Percentiles rank a stretch among this genome's conserved stretches.
phyloP scores from a whole-genome alignment of 345 rosid species.

The Gossypium thurberi region DNA sequence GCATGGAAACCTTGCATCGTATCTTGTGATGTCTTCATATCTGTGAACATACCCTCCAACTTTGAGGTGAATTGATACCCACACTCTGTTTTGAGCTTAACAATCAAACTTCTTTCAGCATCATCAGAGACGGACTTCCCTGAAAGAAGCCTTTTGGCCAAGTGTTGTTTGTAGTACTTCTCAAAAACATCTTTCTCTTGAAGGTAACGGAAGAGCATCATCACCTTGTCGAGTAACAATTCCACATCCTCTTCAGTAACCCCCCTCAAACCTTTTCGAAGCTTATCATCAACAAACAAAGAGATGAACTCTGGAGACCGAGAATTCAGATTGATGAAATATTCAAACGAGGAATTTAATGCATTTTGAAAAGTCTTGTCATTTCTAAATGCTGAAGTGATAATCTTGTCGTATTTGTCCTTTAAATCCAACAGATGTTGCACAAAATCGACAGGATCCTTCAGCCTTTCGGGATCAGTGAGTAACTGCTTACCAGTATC shows the following conservation, averaged over 20 bases:
- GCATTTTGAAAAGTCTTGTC: constrained; percentile 75
- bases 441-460: constrained; percentile 76
- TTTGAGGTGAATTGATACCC: constrained; percentile 70
- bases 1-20: constrained; percentile 64
- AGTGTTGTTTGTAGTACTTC: constrained; percentile 70
- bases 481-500: constrained; percentile 64
- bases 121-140: constrained; percentile 69
- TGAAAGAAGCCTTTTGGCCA: constrained; percentile 61
- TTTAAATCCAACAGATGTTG: constrained; percentile 59
- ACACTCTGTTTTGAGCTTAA: constrained; percentile 72
- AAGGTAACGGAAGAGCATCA: constrained; percentile 70
- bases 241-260: constrained; percentile 67
- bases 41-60: constrained; percentile 71
- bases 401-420: constrained; percentile 58
- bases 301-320: constrained; percentile 67
- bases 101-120: constrained; percentile 68
- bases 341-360: constrained; percentile 61
- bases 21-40: constrained; percentile 72
- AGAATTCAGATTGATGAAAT: constrained; percentile 55
- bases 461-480: constrained; percentile 52
- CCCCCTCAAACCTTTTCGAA: constrained; percentile 62
- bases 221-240: constrained; percentile 59
- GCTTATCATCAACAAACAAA: constrained; percentile 64
- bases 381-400: constrained; percentile 44
- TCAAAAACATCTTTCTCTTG: constrained; percentile 75